phyloP scores from a whole-genome alignment of 345 rosid genomes.

The Xanthoceras sorbifolium region DNA sequence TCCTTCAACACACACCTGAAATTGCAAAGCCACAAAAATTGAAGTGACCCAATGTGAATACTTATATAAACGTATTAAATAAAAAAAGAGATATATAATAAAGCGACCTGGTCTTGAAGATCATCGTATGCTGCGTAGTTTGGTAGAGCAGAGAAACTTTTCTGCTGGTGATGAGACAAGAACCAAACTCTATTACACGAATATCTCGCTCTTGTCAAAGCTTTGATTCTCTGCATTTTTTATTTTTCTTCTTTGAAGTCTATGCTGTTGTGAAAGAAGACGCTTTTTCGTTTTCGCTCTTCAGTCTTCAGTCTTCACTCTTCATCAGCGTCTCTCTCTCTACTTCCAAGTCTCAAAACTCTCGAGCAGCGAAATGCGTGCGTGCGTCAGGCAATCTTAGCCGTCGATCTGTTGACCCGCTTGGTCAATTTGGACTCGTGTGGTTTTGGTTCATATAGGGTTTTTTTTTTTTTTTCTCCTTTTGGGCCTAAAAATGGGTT shows the following conservation, averaged over 20 bases:
- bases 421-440: background rate
- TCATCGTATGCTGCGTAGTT: constrained; percentile 46
- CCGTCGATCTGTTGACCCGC: constrained; percentile 5
- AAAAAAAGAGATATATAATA: background rate
- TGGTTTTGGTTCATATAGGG: background rate
- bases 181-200: constrained; percentile 42
- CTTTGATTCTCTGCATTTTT: constrained; percentile 63
- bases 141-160: constrained; percentile 70
- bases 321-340: background rate
- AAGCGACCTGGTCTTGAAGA: constrained; percentile 62
- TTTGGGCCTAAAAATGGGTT: background rate
- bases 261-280: background rate
- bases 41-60: background rate
- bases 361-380: background rate
- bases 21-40: constrained; percentile 10
- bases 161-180: constrained; percentile 27
- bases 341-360: background rate
- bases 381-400: background rate
- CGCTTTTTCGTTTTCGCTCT: background rate
- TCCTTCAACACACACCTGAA: constrained; percentile 85
- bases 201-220: constrained; percentile 37
- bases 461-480: background rate
- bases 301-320: background rate
- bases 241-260: background rate
- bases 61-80: background rate